These are phyloP conservation scores for Copromyces sp. DNA, from an alignment of 495 filamentous ascomycete species.

Conservation along the genomic window DNA sequence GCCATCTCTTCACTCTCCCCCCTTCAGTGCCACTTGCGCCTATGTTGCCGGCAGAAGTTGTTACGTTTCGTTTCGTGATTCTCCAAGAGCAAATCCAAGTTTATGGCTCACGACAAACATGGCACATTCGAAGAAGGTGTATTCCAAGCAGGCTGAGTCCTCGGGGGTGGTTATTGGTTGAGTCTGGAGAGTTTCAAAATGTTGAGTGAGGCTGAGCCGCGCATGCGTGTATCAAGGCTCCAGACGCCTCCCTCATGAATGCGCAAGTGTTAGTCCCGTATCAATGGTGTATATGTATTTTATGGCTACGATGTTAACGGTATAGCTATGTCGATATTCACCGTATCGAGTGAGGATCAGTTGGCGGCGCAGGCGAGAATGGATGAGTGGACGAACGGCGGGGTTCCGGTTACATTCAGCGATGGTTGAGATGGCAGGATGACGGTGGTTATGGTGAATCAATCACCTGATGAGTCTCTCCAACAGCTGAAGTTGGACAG, in stretches of 20 bases:
- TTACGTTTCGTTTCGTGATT: not conserved
- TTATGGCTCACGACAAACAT: slow-evolving; percentile 2
- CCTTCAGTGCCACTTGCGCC: not conserved
- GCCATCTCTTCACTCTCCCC: not conserved
- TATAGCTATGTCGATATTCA: not conserved
- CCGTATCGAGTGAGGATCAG: not conserved
- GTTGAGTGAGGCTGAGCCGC: not conserved
- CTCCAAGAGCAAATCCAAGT: not conserved
- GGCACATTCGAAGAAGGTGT: not conserved
- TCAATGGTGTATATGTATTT: not conserved
- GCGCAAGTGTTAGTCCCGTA: not conserved
- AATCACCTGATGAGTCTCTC: not conserved
- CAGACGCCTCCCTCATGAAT: not conserved
- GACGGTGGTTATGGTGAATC: not conserved
- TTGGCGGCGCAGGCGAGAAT: not conserved
- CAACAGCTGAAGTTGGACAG: not conserved
- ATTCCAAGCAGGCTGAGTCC: not conserved
- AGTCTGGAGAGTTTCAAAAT: not conserved
- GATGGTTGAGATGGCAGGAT: not conserved
- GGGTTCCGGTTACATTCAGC: not conserved
- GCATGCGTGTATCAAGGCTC: not conserved
- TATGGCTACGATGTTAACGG: not conserved
- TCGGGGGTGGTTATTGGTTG: not conserved
- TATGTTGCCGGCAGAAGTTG: not conserved
- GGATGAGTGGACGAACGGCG: not conserved